phyloP scores from a whole-genome alignment of 208 protist species.

The Jaenimonas drosophilae region DNA sequence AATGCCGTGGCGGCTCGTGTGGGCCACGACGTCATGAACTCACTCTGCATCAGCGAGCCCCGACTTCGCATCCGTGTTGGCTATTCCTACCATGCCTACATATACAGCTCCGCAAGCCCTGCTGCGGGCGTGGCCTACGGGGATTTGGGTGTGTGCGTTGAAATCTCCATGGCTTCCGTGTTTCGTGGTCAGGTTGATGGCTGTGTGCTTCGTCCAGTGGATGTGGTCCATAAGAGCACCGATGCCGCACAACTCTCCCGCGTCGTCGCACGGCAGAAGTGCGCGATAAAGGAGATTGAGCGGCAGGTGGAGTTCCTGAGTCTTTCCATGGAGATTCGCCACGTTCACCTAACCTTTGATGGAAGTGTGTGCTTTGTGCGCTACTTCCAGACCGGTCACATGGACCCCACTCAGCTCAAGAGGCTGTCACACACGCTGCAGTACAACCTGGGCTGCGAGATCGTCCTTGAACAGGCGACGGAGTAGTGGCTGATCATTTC shows the following conservation, averaged over 20 bases:
- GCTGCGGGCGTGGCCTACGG: slow-evolving; percentile 4
- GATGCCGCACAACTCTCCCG: slow-evolving; percentile 20
- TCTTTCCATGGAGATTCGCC: slow-evolving; percentile 41
- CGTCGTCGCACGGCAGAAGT: slow-evolving; percentile 9
- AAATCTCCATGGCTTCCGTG: slow-evolving; percentile 7
- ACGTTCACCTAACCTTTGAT: slow-evolving; percentile 57
- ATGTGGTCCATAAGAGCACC: slow-evolving; percentile 5
- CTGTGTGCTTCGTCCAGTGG: slow-evolving; percentile 28
- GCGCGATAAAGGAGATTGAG: slow-evolving; percentile 32
- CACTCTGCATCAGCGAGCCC: not conserved
- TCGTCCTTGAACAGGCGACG: no score
- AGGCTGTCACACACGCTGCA: slow-evolving; percentile 46
- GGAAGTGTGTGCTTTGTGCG: slow-evolving; percentile 38
- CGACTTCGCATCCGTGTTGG: not conserved
- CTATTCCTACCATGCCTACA: slow-evolving; percentile 2
- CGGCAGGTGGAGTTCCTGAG: slow-evolving; percentile 52
- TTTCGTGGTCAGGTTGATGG: slow-evolving; percentile 15
- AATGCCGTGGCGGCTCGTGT: not conserved
- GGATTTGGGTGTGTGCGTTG: not conserved
- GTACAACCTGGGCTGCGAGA: slow-evolving; percentile 32
- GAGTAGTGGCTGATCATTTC: no score
- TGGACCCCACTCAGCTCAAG: slow-evolving; percentile 16
- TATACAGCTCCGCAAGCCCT: slow-evolving; percentile 2
- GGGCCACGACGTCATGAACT: not conserved
- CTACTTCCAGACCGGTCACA: slow-evolving; percentile 20